These are phyloP conservation scores for Cornus controversa DNA, from an alignment of 148 eudicot genomes.

Conservation along the genomic window DNA sequence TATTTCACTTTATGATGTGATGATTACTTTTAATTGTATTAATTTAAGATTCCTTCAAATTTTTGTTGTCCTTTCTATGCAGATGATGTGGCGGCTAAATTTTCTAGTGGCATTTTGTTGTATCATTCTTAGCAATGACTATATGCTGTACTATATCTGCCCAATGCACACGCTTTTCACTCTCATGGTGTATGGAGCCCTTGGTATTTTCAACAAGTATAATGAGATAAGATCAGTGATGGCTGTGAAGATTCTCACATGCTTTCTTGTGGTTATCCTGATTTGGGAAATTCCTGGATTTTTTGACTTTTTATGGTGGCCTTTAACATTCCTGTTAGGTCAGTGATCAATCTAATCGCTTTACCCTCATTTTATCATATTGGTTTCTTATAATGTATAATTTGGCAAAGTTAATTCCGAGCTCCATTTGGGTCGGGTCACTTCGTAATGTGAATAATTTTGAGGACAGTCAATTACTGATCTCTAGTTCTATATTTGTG, in stretches of 20 bases:
- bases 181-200: conserved; percentile 95
- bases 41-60: neutral
- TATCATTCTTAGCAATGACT: conserved; percentile 87
- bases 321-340: conserved; percentile 76
- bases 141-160: conserved; percentile 88
- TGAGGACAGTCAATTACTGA: neutral
- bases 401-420: neutral
- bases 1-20: neutral
- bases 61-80: conserved; percentile 31
- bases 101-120: conserved; percentile 85
- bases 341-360: conserved; percentile 15
- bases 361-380: neutral
- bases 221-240: conserved; percentile 86
- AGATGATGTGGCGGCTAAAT: conserved; percentile 99
- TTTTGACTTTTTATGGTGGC: conserved; percentile 77
- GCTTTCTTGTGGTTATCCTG: conserved; percentile 77
- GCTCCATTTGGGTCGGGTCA: neutral
- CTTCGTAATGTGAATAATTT: neutral
- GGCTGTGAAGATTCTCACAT: conserved; percentile 58
- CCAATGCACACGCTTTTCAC: conserved; percentile 98
- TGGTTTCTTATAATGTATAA: neutral
- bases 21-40: neutral
- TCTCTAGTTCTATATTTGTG: neutral
- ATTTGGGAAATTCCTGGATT: conserved; percentile 95
- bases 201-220: conserved; percentile 81